Conservation (phyloP, 192 early-diverging fungal species). For the Dispira simplex region DNA sequence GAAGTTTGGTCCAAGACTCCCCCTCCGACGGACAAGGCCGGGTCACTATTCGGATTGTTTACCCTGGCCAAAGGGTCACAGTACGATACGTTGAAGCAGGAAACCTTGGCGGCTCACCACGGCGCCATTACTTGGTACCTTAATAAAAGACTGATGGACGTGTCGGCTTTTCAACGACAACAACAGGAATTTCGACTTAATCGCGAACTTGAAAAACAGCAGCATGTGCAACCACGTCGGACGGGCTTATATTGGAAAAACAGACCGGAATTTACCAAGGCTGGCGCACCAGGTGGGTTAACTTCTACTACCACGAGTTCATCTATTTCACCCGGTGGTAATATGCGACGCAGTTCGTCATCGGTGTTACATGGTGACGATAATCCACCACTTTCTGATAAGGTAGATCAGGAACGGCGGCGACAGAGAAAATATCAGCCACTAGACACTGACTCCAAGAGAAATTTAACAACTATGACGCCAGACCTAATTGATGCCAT, state of each 20-base stretch:
- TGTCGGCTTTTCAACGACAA: slow-evolving; percentile 50
- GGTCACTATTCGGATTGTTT: slow-evolving; percentile 25
- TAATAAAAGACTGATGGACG: slow-evolving; percentile 44
- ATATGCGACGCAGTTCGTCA: no score
- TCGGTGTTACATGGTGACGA: no score
- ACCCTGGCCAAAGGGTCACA: slow-evolving; percentile 23
- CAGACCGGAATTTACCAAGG: not conserved
- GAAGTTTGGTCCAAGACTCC: slow-evolving; percentile 30
- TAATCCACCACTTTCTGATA: no score
- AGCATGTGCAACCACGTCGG: slow-evolving; percentile 15
- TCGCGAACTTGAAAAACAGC: slow-evolving; percentile 51
- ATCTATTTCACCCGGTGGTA: no score
- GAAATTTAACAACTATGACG: no score
- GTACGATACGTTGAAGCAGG: slow-evolving; percentile 23
- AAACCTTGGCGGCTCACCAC: slow-evolving; percentile 43
- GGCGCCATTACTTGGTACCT: slow-evolving; percentile 51
- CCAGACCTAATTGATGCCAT: slow-evolving; percentile 12
- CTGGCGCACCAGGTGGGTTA: no score
- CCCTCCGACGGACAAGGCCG: slow-evolving; percentile 11
- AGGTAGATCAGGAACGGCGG: no score
- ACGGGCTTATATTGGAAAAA: not conserved
- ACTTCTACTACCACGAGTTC: no score
- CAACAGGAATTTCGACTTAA: slow-evolving; percentile 51
- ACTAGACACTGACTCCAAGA: no score
- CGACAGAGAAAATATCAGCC: no score